phyloP scores from a whole-genome alignment of 495 filamentous ascomycete species.

The Podospora bellae-mahoneyi region DNA sequence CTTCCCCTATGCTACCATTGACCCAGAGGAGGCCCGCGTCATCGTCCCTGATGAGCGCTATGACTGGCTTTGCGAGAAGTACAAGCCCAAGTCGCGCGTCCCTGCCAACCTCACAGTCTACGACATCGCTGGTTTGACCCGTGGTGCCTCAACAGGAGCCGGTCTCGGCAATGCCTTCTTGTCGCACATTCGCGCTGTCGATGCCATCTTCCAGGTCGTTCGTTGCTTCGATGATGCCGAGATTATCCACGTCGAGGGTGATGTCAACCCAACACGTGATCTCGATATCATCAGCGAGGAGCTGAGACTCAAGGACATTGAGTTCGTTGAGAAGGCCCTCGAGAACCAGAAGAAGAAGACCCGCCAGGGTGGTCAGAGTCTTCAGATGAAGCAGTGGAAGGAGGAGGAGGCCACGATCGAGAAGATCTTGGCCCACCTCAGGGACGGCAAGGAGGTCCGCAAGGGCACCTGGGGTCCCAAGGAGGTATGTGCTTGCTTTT shows the following conservation, averaged over 20 bases:
- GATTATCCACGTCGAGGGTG: constrained; percentile 99
- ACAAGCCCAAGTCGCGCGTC: constrained; percentile 93
- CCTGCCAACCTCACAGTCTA: constrained; percentile 98
- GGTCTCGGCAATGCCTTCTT: constrained; percentile 98
- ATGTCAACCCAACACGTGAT: constrained; percentile 92
- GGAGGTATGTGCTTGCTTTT: constrained; percentile 67
- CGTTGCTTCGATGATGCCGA: constrained; percentile 99
- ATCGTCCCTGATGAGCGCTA: constrained; percentile 95
- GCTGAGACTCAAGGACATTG: constrained; percentile 95
- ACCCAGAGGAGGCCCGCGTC: constrained; percentile 97
- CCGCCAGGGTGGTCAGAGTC: constrained; percentile 84
- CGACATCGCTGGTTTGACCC: constrained; percentile 96
- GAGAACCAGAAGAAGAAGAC: constrained; percentile 91
- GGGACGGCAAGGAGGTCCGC: constrained; percentile 87
- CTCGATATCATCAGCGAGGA: constrained; percentile 96
- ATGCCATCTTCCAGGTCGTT: constrained; percentile 99
- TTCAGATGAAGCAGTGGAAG: constrained; percentile 97
- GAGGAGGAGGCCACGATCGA: constrained; percentile 92
- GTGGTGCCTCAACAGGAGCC: constrained; percentile 93
- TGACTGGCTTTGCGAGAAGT: constrained; percentile 93
- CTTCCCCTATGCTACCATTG: constrained; percentile 98
- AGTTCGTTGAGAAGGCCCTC: constrained; percentile 94
- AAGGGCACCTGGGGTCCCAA: constrained; percentile 87
- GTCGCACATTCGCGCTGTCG: constrained; percentile 97
- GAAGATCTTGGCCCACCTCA: constrained; percentile 76